These are phyloP conservation scores for Didymella arachidicola DNA, from an alignment of 2,329 filamentous ascomycete genomes.

Conservation along the genomic window DNA sequence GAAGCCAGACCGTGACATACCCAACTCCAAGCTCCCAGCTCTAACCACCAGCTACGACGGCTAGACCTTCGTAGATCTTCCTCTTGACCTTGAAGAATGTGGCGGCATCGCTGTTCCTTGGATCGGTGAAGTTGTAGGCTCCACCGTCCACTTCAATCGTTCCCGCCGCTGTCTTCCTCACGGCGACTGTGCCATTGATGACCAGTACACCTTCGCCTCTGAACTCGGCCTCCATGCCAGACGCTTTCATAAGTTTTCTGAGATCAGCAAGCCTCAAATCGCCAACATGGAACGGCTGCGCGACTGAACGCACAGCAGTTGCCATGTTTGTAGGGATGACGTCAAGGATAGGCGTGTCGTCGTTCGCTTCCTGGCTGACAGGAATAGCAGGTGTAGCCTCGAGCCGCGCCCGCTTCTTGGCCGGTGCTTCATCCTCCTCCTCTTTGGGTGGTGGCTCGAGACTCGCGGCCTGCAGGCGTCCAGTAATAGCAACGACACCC, in stretches of 20 bases:
- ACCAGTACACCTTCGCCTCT: slow-evolving; percentile 90
- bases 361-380: slow-evolving; percentile 56
- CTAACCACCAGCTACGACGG: slow-evolving; percentile 80
- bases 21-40: background rate
- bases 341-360: slow-evolving; percentile 64
- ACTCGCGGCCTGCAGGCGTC: slow-evolving; percentile 65
- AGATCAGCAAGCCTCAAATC: slow-evolving; percentile 90
- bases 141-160: slow-evolving; percentile 82
- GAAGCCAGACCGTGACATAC: background rate
- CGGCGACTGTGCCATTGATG: slow-evolving; percentile 85
- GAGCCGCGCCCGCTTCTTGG: slow-evolving; percentile 62
- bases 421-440: slow-evolving; percentile 52
- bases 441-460: slow-evolving; percentile 51
- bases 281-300: slow-evolving; percentile 91
- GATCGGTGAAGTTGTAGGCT: slow-evolving; percentile 44
- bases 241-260: slow-evolving; percentile 79
- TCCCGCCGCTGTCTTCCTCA: slow-evolving; percentile 86
- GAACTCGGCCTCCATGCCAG: slow-evolving; percentile 87
- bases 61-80: slow-evolving; percentile 92
- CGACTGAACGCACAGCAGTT: slow-evolving; percentile 76
- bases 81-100: slow-evolving; percentile 88
- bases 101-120: slow-evolving; percentile 60
- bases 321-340: slow-evolving; percentile 68
- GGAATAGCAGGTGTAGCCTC: slow-evolving; percentile 52
- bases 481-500: slow-evolving; percentile 91